Percentiles rank a stretch among this genome's conserved stretches.
Conservation (phyloP, 495 filamentous ascomycete genomes). For the Parachaetomium inaequale region DNA sequence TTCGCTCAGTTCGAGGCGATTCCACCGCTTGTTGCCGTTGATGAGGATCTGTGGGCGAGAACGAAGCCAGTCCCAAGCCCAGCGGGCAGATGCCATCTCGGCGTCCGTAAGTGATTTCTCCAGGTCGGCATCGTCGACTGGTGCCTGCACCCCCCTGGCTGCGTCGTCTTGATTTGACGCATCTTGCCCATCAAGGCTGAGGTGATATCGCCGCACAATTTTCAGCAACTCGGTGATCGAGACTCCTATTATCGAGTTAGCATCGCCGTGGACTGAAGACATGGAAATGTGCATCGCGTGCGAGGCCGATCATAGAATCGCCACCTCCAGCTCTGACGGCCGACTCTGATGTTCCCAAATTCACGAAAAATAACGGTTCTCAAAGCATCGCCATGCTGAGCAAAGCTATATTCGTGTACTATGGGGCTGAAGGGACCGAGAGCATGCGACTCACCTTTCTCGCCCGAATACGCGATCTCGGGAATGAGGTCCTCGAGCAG, state of each 20-base stretch:
- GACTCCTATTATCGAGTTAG: conserved; percentile 26
- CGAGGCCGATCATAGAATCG: background rate
- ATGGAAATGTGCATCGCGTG: background rate
- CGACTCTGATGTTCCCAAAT: too few species aligned
- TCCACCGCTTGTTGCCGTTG: conserved; percentile 39
- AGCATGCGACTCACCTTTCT: conserved; percentile 57
- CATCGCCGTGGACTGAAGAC: conserved; percentile 1
- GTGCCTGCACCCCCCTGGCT: background rate
- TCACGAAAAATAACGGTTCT: too few species aligned
- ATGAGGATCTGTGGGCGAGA: conserved; percentile 42
- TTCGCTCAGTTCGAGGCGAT: conserved; percentile 40
- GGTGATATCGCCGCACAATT: conserved; percentile 33
- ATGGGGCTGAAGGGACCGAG: background rate
- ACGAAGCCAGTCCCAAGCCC: conserved; percentile 47
- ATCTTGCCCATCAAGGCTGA: conserved; percentile 15
- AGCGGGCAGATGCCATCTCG: conserved; percentile 37
- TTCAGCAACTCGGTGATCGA: conserved; percentile 27
- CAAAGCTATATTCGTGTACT: too few species aligned
- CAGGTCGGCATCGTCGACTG: conserved; percentile 18
- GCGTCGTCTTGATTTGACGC: conserved; percentile 7
- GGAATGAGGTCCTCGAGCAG: conserved; percentile 67
- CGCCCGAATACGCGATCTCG: conserved; percentile 66
- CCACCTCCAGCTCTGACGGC: background rate
- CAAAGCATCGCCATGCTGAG: too few species aligned
- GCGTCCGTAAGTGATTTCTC: conserved; percentile 24